Conservation (phyloP, 2,329 filamentous ascomycete genomes). For the Proliferodiscus dingleyae region DNA sequence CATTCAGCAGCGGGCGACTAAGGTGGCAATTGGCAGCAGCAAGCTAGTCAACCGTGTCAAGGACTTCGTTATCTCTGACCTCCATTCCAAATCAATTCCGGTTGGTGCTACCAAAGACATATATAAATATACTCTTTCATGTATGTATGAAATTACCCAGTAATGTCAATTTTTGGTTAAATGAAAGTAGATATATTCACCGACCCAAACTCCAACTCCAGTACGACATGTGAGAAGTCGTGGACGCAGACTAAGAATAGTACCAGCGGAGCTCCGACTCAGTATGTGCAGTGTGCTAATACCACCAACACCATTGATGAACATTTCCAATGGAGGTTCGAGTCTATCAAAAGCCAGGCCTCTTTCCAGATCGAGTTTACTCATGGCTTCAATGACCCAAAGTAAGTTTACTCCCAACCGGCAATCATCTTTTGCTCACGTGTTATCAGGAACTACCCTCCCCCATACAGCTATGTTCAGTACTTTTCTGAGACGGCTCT, state of each 20-base stretch:
- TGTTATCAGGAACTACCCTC: conserved; percentile 15
- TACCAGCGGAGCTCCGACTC: conserved; percentile 13
- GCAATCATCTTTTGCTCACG: conserved; percentile 2
- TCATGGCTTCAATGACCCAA: conserved; percentile 21
- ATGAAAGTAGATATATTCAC: conserved; percentile 21
- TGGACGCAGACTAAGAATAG: conserved; percentile 16
- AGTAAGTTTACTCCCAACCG: conserved; percentile 12
- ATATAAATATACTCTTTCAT: conserved; percentile 13
- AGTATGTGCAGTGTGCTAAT: conserved; percentile 13
- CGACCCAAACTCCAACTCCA: conserved; percentile 28
- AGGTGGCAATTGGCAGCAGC: conserved; percentile 1
- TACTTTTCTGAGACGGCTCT: conserved; percentile 12
- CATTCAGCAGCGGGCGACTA: background rate
- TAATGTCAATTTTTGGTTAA: background rate
- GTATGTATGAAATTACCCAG: conserved; percentile 3
- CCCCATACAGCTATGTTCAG: conserved; percentile 18
- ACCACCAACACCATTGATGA: conserved; percentile 9
- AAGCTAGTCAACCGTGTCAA: conserved; percentile 4
- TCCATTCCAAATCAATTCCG: conserved; percentile 8
- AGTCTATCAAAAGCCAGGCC: conserved; percentile 8
- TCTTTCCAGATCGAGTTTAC: conserved; percentile 20
- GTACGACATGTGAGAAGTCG: conserved; percentile 20
- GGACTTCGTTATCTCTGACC: conserved; percentile 12
- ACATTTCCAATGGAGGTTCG: conserved; percentile 23
- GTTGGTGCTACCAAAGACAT: background rate